A percentile compares a stretch with the other conserved stretches of the same genome.
Conservation (phyloP, 2,329 filamentous ascomycete genomes). For the Penicillium hordei region DNA sequence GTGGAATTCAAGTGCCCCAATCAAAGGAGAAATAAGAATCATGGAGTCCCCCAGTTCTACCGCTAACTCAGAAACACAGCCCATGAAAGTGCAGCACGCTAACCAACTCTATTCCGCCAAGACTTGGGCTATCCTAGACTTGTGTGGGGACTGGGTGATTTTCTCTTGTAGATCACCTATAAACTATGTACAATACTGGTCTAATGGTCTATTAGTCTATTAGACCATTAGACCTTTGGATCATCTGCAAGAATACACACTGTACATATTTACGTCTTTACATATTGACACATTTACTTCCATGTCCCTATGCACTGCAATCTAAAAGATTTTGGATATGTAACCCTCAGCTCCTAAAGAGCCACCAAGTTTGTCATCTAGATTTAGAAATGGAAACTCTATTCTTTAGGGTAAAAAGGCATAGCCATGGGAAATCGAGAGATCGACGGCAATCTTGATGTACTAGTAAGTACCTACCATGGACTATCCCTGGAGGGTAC, state of each 20-base stretch:
- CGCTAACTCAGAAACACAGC: slow-evolving; percentile 11
- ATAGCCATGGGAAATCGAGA: background rate
- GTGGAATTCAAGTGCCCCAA: background rate
- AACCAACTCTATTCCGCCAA: slow-evolving; percentile 19
- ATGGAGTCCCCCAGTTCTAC: slow-evolving; percentile 5
- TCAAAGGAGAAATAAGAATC: background rate
- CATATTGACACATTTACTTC: background rate
- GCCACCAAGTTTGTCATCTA: background rate
- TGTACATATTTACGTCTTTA: background rate
- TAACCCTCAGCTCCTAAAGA: background rate
- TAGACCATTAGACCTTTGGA: background rate
- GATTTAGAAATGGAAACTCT: background rate
- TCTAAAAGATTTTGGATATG: background rate
- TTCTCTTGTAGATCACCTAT: slow-evolving; percentile 5
- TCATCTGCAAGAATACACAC: background rate
- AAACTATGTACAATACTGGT: background rate
- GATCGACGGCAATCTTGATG: background rate
- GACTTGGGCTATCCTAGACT: slow-evolving; percentile 17
- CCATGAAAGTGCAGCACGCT: slow-evolving; percentile 12
- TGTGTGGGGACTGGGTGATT: background rate
- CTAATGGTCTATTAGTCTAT: background rate
- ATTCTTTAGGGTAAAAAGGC: background rate
- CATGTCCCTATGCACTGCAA: background rate
- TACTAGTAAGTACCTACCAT: background rate
- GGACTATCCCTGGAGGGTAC: background rate